These are phyloP conservation scores for Thermoascus crustaceus DNA, from an alignment of 2,329 filamentous ascomycete species.

Conservation along the genomic window DNA sequence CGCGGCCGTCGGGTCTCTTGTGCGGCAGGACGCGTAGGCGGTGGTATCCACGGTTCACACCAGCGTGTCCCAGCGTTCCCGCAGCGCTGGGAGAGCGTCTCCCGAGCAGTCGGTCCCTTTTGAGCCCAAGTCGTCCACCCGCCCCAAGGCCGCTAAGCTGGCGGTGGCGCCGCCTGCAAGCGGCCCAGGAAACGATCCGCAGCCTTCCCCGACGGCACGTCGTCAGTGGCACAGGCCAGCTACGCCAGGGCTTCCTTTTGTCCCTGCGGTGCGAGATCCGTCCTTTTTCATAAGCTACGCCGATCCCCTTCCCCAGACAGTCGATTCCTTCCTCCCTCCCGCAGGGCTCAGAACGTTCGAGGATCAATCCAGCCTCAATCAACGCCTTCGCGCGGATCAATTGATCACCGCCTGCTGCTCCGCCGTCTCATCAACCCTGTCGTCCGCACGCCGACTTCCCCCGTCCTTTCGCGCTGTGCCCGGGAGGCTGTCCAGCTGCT, in stretches of 20 bases:
- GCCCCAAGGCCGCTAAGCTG: neutral
- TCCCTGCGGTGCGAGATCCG: conserved; percentile 10
- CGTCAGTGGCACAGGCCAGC: conserved; percentile 32
- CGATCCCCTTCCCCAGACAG: conserved; percentile 37
- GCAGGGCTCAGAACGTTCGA: conserved; percentile 1
- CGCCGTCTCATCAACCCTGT: conserved; percentile 9
- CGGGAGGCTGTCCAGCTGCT: conserved; percentile 3
- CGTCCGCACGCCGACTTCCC: neutral
- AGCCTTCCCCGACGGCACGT: conserved; percentile 31
- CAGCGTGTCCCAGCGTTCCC: too few species aligned
- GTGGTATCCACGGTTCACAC: too few species aligned
- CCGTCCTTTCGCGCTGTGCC: neutral
- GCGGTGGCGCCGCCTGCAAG: conserved; percentile 21
- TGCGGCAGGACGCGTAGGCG: too few species aligned
- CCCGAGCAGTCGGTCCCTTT: conserved; percentile 6
- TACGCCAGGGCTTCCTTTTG: conserved; percentile 17
- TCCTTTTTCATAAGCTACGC: conserved; percentile 35
- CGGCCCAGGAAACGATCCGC: conserved; percentile 29
- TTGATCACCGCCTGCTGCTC: conserved; percentile 1
- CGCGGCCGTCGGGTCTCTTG: too few species aligned
- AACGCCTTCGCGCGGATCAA: neutral
- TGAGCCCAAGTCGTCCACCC: conserved; percentile 5
- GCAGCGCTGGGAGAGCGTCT: conserved; percentile 4
- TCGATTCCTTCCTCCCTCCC: conserved; percentile 11
- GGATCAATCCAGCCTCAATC: neutral